These are phyloP conservation scores for Metschnikowia santaceciliae DNA, from an alignment of 805 yeast species.

Conservation along the genomic window DNA sequence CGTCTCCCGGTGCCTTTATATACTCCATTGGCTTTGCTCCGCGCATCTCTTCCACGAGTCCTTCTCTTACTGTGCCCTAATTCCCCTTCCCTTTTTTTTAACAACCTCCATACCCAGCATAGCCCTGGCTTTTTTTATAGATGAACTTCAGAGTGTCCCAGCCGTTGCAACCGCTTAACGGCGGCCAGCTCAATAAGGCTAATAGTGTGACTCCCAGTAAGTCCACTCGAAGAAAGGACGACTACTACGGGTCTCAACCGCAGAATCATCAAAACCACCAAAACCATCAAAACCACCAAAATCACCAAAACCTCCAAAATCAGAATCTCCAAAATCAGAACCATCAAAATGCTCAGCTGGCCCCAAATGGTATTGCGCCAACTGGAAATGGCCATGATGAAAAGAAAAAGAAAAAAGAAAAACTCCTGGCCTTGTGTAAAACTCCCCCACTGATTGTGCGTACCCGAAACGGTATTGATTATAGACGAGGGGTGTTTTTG, in stretches of 20 bases:
- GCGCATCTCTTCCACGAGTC: not conserved
- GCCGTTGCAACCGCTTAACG: conserved; percentile 54
- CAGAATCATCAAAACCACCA: no score
- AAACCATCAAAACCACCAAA: no score
- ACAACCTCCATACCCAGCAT: not conserved
- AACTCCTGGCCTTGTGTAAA: conserved; percentile 84
- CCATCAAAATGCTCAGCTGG: no score
- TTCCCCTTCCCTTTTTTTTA: not conserved
- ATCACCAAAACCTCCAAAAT: no score
- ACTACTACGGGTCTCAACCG: conserved; percentile 4
- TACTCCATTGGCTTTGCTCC: conserved; percentile 3
- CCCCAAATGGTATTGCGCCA: no score
- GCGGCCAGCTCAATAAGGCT: conserved; percentile 49
- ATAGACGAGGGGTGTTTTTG: conserved; percentile 81
- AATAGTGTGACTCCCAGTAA: conserved; percentile 40
- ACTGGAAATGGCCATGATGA: conserved; percentile 3
- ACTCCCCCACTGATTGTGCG: conserved; percentile 95
- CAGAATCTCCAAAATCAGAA: no score
- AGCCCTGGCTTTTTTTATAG: not conserved
- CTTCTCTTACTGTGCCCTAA: no score
- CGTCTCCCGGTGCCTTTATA: conserved; percentile 1
- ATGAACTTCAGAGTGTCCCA: conserved; percentile 28
- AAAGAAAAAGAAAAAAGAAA: conserved; percentile 72
- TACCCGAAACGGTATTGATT: conserved; percentile 82
- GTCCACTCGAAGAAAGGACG: conserved; percentile 22